These are phyloP conservation scores for Syzygium syzygioides DNA, from an alignment of 441 rosid genomes.

Conservation along the genomic window DNA sequence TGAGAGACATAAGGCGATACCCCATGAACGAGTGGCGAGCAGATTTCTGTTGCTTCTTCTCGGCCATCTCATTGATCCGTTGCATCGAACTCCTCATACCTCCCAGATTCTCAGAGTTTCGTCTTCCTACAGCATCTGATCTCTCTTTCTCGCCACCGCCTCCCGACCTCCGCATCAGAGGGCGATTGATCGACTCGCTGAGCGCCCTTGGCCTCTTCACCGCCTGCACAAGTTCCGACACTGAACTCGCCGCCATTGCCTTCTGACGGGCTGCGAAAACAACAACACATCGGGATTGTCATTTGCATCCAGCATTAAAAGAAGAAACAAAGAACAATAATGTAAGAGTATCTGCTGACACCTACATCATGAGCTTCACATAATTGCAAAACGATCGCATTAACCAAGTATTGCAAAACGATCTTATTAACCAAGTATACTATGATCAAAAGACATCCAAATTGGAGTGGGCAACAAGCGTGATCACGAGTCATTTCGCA, in stretches of 20 bases:
- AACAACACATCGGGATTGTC: not conserved
- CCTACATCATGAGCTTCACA: not conserved
- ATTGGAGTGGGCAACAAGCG: not conserved
- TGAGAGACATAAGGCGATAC: constrained; percentile 20
- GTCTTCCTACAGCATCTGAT: constrained; percentile 28
- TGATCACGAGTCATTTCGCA: not conserved
- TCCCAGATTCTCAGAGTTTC: constrained; percentile 51
- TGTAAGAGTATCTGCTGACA: not conserved
- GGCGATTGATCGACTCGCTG: constrained; percentile 60
- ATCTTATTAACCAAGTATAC: not conserved
- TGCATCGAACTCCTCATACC: constrained; percentile 61
- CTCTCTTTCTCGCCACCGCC: constrained; percentile 40
- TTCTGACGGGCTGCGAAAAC: constrained; percentile 73
- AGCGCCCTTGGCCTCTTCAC: constrained; percentile 78
- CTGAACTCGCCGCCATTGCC: constrained; percentile 65
- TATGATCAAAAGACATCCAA: not conserved
- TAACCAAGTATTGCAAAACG: not conserved
- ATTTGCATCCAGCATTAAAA: not conserved
- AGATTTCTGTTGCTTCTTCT: constrained; percentile 59
- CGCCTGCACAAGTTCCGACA: constrained; percentile 81
- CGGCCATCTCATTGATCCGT: constrained; percentile 67
- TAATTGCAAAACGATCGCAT: not conserved
- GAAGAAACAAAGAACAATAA: not conserved
- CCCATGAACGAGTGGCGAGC: constrained; percentile 75
- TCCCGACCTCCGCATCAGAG: constrained; percentile 46